These are phyloP conservation scores for Misopates orontium DNA, from an alignment of 257 asterid genomes.

Conservation along the genomic window DNA sequence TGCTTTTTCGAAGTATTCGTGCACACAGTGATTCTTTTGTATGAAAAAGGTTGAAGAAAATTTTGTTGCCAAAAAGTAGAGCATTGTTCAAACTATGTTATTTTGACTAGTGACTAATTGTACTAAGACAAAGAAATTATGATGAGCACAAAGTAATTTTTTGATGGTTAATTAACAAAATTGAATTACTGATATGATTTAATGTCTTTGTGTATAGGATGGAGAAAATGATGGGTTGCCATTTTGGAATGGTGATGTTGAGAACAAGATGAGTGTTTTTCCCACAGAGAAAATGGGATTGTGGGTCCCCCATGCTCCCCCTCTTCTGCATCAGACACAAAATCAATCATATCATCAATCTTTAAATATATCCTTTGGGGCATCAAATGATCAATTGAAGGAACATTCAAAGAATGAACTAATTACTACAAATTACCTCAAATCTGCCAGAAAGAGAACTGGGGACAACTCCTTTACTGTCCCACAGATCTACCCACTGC, in stretches of 20 bases:
- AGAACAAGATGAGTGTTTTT: conserved; percentile 31
- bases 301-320: conserved; percentile 71
- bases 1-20: no score
- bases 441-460: conserved; percentile 45
- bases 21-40: no score
- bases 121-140: no score
- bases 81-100: no score
- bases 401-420: conserved; percentile 23
- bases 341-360: conserved; percentile 35
- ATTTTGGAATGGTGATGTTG: conserved; percentile 52
- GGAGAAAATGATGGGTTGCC: conserved; percentile 49
- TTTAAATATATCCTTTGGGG: conserved; percentile 35
- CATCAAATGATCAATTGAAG: conserved; percentile 13
- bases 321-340: conserved; percentile 29
- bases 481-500: conserved; percentile 67
- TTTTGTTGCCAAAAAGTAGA: no score
- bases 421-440: conserved; percentile 19
- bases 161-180: no score
- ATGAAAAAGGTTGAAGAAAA: no score
- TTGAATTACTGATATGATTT: no score
- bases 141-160: no score
- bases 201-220: no score
- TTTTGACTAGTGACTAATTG: no score
- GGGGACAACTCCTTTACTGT: conserved; percentile 69
- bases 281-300: conserved; percentile 46